Evolutionary conservation across 2,329 filamentous ascomycete genomes (phyloP), one percentile per base, ranked within the genome.

Genomic region (Sporothrix brunneoviolacea): DNA sequence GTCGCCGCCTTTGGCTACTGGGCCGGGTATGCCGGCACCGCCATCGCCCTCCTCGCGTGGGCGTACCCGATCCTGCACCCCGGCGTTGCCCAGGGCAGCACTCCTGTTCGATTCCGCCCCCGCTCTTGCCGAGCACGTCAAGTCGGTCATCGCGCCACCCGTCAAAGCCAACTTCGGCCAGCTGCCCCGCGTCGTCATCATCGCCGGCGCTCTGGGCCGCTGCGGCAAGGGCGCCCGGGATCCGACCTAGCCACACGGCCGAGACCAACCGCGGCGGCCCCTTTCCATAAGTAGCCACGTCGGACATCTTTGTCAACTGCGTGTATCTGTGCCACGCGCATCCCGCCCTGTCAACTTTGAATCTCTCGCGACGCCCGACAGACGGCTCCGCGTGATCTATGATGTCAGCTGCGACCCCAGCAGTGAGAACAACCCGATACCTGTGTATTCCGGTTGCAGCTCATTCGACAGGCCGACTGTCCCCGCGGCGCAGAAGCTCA

Each of bases 391-490:
- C 49, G 87, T 94, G 39, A 80, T 94, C 54, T 88, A 86, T 67
- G 88, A 94, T 63, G 87, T 93, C 55, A 79, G 74, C 35, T 86
- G 83, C 65, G 86, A 89, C 67, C 85, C 83, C 41, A 88, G 80
- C 30, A 88, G 84, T 68, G 80, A 81, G 3, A 74, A 85, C 40
- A 57, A 45, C 38, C 56, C 55, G 36, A 80, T 91, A 50, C 90
- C 90, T 21, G 83, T 95, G 63, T 95, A 95, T 74, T 76, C 77
- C 58, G 81, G 86, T 64, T 87, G 88, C 67, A 95, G 87, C 42
- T 93, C 89, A 19, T 96, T 96, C 64, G 80, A 83, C 64, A 82
- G 87, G 64, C 91, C 91, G n/a, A 95, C 89, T 1, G 83, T 95
- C 0, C 77, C 83, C 1, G 86, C 75, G 57, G 79, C 71, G 61